phyloP scores from a whole-genome alignment of 2,329 filamentous ascomycete species.

The Talaromyces sp. region DNA sequence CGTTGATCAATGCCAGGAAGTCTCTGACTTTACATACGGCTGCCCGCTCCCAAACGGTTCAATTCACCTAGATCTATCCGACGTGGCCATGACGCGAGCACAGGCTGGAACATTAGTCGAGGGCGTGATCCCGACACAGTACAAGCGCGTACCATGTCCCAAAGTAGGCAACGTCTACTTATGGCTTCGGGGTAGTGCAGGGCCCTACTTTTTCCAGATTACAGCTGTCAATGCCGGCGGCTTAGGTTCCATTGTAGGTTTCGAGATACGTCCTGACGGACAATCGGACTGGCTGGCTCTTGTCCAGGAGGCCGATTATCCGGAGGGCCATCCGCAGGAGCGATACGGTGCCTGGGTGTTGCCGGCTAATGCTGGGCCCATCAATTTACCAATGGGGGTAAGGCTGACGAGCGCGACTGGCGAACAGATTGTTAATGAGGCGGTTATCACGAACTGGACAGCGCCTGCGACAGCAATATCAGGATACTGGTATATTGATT shows the following conservation, averaged over 20 bases:
- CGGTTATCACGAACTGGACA: slow-evolving; percentile 7
- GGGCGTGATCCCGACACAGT: slow-evolving; percentile 12
- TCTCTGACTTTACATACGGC: slow-evolving; percentile 10
- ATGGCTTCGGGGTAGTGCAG: slow-evolving; percentile 9
- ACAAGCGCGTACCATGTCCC: slow-evolving; percentile 14
- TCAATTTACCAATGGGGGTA: slow-evolving; percentile 10
- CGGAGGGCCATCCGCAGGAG: slow-evolving; percentile 15
- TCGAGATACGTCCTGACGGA: slow-evolving; percentile 11
- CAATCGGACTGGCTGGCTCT: slow-evolving; percentile 11
- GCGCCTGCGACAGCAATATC: slow-evolving; percentile 4
- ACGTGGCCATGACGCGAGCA: slow-evolving; percentile 14
- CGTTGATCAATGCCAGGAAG: slow-evolving; percentile 15
- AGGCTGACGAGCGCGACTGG: slow-evolving; percentile 10
- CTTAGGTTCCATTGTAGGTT: slow-evolving; percentile 7
- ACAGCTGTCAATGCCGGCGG: slow-evolving; percentile 13
- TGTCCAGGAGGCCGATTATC: slow-evolving; percentile 12
- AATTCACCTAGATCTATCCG: slow-evolving; percentile 8
- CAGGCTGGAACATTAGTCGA: slow-evolving; percentile 8
- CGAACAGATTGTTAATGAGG: slow-evolving; percentile 14
- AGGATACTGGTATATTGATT: slow-evolving; percentile 13
- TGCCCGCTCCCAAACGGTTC: slow-evolving; percentile 11
- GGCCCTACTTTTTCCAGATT: slow-evolving; percentile 13
- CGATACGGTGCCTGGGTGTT: slow-evolving; percentile 12
- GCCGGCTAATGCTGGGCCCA: slow-evolving; percentile 1
- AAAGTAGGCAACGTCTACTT: slow-evolving; percentile 13